Base-by-base conservation (phyloP, 1,284 basidiomycete genomes). In the Ceratobasidium sp. region DNA sequence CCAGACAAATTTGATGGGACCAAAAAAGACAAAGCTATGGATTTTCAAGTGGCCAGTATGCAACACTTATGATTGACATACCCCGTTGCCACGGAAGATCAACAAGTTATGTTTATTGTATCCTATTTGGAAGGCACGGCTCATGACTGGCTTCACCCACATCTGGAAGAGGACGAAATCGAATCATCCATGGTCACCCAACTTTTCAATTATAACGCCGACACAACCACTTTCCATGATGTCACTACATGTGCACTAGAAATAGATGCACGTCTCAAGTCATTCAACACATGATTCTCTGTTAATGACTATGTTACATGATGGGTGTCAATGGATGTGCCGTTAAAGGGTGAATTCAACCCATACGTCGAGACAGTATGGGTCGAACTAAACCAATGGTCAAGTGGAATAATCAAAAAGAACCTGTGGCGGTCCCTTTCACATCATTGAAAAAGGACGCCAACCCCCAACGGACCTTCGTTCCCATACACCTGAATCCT, bases 41-140 rank as follows among this genome's bases (percentile, higher is more conserved):
- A 51, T 23, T 64, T 64, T 23, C 33, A 14, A 21, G 23, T 36
- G n/a, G 46, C 62, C 11, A 40, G 46, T 18, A 9, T 4, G 2
- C 9, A 14, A 3, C 40, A 64, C 18, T 11, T 64, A 8, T 8
- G 11, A 2, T 21, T 14, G 9, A 38, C 9, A 1, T 49, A 16
- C 11, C 28, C 46, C 11, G 12, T 38, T 16, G 9, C 5, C 2
- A 33, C 40, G 3, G 42, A 28, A 8, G 38, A 44, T 7, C 14
- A 67, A 11, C 28, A 58, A 38, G 48, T 69, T n/a, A 14, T 9
- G 2, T 69, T 30, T n/a, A 36, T 69, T 16, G 48, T 21, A 0
- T 46, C 25, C 3, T 69, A 48, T 21, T 28, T 59, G 11, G 66
- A 69, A 23, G 66, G 66, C 0, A 14, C 12, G 1, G 66, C 66